phyloP scores from a whole-genome alignment of 2,329 filamentous ascomycete species.

The Pyrenochaeta sp. region DNA sequence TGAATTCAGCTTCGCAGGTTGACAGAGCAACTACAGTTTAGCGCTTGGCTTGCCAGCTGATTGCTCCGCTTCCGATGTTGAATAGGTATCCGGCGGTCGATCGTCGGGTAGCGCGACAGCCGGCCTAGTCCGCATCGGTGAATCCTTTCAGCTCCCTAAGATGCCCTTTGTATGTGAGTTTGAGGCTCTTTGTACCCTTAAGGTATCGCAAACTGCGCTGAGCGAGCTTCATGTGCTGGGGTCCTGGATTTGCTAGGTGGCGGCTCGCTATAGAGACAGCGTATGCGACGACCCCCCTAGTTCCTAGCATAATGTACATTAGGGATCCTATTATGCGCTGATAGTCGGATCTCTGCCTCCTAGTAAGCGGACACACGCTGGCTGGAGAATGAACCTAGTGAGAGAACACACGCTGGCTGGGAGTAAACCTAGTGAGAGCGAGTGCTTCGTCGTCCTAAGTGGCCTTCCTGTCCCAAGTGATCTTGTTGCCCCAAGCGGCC shows the following conservation, averaged over 20 bases:
- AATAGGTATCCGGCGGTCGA: slow-evolving; percentile 30
- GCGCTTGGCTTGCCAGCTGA: slow-evolving; percentile 27
- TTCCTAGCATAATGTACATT: slow-evolving; percentile 29
- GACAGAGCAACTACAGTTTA: slow-evolving; percentile 22
- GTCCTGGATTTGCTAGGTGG: slow-evolving; percentile 15
- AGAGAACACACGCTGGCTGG: too few relatives aligned
- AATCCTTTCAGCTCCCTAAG: slow-evolving; percentile 19
- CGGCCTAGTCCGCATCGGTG: slow-evolving; percentile 25
- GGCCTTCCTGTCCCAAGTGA: too few relatives aligned
- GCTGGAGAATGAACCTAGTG: too few relatives aligned
- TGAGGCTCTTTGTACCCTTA: slow-evolving; percentile 5
- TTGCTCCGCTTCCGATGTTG: slow-evolving; percentile 20
- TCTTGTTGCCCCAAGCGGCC: too few relatives aligned
- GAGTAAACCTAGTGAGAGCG: too few relatives aligned
- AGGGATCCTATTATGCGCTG: slow-evolving; percentile 16
- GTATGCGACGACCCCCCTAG: slow-evolving; percentile 21
- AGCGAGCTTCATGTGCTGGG: slow-evolving; percentile 13
- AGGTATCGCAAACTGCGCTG: slow-evolving; percentile 7
- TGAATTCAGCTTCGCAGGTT: slow-evolving; percentile 29
- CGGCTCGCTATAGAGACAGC: slow-evolving; percentile 17
- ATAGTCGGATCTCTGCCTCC: slow-evolving; percentile 9
- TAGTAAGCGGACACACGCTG: too few relatives aligned
- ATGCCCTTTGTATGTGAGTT: slow-evolving; percentile 10
- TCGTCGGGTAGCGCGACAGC: slow-evolving; percentile 9
- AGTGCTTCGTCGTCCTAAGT: too few relatives aligned